Percentiles rank a stretch among this genome's conserved stretches.
These are phyloP conservation scores for Ramicandelaber brevisporus DNA, from an alignment of 192 early-diverging fungal species.

Conservation along the genomic window DNA sequence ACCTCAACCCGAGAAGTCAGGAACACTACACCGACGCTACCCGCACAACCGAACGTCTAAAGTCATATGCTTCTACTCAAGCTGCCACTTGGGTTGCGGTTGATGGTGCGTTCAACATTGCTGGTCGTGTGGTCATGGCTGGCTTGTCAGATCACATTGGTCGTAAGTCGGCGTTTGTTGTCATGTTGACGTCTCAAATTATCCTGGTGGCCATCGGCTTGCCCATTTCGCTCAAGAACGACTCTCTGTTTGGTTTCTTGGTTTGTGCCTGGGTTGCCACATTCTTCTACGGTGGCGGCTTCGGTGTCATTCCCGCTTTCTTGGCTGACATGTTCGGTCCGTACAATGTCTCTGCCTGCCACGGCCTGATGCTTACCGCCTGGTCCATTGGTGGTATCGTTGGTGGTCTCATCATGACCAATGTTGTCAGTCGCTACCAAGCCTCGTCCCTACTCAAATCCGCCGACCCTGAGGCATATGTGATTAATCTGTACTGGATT, in stretches of 20 bases:
- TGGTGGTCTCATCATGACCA: constrained; percentile 43
- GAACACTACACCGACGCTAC: too few relatives aligned
- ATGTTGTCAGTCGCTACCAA: constrained; percentile 24
- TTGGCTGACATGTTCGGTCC: constrained; percentile 58
- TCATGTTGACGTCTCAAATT: constrained; percentile 28
- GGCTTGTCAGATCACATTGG: constrained; percentile 26
- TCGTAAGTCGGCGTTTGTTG: constrained; percentile 38
- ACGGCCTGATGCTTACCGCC: constrained; percentile 49
- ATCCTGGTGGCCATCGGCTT: constrained; percentile 30
- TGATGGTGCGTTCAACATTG: constrained; percentile 30
- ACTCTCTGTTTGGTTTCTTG: constrained; percentile 27
- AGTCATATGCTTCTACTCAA: too few relatives aligned
- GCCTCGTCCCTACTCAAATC: constrained; percentile 13
- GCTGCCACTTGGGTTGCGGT: constrained; percentile 23
- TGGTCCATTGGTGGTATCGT: constrained; percentile 53
- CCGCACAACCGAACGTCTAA: too few relatives aligned
- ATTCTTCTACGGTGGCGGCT: constrained; percentile 47
- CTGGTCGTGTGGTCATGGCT: constrained; percentile 25
- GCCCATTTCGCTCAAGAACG: constrained; percentile 22
- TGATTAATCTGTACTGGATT: constrained; percentile 46
- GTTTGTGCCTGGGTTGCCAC: constrained; percentile 34
- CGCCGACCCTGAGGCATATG: constrained; percentile 20
- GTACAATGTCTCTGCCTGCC: constrained; percentile 43
- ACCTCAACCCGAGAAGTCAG: constrained; percentile 7
- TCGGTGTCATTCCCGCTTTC: constrained; percentile 49